Evolutionary conservation across 352 stramenopile species (phyloP).

Genomic region (Globisporangium uncinulatum): DNA sequence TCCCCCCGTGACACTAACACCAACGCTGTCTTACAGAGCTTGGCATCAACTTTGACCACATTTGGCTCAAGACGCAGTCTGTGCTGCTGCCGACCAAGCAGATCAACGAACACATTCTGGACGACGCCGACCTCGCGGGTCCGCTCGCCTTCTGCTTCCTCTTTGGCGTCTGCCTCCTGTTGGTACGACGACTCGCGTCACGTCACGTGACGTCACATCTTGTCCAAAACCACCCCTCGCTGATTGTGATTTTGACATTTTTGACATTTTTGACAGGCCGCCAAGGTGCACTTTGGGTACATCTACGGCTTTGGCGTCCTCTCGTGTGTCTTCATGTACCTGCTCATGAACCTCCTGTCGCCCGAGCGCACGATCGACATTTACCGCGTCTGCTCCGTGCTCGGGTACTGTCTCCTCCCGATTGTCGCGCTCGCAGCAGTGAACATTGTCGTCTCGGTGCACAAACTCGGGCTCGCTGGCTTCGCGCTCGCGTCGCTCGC

Average conservation of each 20-base stretch:
- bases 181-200: conserved; percentile 37
- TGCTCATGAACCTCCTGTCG: conserved; percentile 95
- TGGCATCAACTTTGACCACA: conserved; percentile 97
- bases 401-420: conserved; percentile 97
- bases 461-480: conserved; percentile 66
- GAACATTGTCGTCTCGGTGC: conserved; percentile 90
- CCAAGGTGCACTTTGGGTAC: conserved; percentile 97
- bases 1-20: too few relatives aligned
- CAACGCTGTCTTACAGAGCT: conserved; percentile 63
- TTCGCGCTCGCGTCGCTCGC: conserved; percentile 83
- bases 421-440: conserved; percentile 94
- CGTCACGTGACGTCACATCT: too few relatives aligned
- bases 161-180: conserved; percentile 92
- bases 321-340: conserved; percentile 93
- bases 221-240: neutral
- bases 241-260: neutral
- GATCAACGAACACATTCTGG: conserved; percentile 86
- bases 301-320: conserved; percentile 98
- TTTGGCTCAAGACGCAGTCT: conserved; percentile 95
- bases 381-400: conserved; percentile 91
- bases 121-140: conserved; percentile 92
- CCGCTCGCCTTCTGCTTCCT: conserved; percentile 93
- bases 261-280: conserved; percentile 30
- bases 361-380: conserved; percentile 85
- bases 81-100: conserved; percentile 92